Conservation (phyloP, 202 grass and related monocot genomes). For the Schoenoplectus triqueter region DNA sequence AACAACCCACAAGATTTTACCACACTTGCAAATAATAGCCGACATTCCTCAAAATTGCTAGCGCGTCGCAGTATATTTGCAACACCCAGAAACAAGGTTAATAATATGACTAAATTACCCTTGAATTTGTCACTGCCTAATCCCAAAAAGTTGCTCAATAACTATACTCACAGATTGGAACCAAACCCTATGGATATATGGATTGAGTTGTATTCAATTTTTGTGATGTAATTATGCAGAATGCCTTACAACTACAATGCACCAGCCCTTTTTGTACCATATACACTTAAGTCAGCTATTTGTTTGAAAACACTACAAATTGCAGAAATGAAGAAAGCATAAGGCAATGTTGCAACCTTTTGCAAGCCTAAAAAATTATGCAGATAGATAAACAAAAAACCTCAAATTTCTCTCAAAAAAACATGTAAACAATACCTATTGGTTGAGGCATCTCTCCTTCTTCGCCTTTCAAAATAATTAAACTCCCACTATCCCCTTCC, state of each 20-base stretch:
- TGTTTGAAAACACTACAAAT: not conserved
- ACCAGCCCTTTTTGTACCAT: not conserved
- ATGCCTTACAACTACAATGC: not conserved
- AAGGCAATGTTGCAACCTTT: not conserved
- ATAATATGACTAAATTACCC: not conserved
- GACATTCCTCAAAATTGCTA: conserved; percentile 13
- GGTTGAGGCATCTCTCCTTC: conserved; percentile 65
- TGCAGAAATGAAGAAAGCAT: not conserved
- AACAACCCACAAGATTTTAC: not conserved
- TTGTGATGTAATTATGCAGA: conserved; percentile 1
- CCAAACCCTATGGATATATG: not conserved
- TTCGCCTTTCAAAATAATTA: conserved; percentile 71
- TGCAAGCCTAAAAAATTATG: not conserved
- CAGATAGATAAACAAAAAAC: not conserved
- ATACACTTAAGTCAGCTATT: not conserved
- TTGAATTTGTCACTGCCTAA: not conserved
- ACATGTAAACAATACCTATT: conserved; percentile 45
- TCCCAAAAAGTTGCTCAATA: not conserved
- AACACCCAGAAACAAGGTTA: not conserved
- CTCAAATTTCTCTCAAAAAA: not conserved
- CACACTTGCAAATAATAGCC: not conserved
- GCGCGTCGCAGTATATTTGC: not conserved
- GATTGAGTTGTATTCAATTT: not conserved
- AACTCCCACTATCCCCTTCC: conserved; percentile 82
- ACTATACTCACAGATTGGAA: not conserved